Percentiles rank a stretch among this genome's conserved stretches.
These are phyloP conservation scores for Penicillium paradoxum DNA, from an alignment of 495 filamentous ascomycete species.

Conservation along the genomic window DNA sequence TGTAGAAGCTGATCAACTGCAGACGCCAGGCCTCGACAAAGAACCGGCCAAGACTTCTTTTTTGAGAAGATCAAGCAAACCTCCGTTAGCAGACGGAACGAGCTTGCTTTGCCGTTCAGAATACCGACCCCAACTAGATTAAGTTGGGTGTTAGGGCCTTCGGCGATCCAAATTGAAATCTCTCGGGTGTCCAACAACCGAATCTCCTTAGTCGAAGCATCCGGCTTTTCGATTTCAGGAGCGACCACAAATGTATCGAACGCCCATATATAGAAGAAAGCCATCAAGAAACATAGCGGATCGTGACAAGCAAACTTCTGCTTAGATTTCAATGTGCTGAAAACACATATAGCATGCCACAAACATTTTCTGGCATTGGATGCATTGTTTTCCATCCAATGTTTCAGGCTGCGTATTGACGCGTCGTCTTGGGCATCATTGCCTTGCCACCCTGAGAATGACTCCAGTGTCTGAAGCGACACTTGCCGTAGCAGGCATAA, in stretches of 20 bases:
- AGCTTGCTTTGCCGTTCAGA: background rate
- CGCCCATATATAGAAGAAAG: slow-evolving; percentile 1
- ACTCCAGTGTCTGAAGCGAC: background rate
- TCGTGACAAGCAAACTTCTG: background rate
- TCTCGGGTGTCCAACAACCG: background rate
- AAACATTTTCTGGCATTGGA: background rate
- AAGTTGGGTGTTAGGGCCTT: background rate
- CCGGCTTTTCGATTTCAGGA: background rate
- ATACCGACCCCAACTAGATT: background rate
- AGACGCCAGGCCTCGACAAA: background rate
- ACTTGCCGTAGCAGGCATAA: background rate
- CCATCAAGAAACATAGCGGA: background rate
- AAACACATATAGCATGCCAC: slow-evolving; percentile 2
- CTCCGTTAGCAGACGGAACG: background rate
- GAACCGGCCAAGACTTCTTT: background rate
- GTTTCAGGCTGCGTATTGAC: background rate
- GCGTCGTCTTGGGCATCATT: background rate
- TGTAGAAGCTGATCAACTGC: background rate
- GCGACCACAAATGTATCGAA: background rate
- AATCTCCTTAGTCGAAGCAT: background rate
- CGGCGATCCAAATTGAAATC: background rate
- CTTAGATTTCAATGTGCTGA: background rate
- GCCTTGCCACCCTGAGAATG: background rate
- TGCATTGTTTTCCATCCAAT: background rate
- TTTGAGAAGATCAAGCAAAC: background rate